phyloP scores from a whole-genome alignment of 2,329 filamentous ascomycete genomes.

The Leptographium flavum region DNA sequence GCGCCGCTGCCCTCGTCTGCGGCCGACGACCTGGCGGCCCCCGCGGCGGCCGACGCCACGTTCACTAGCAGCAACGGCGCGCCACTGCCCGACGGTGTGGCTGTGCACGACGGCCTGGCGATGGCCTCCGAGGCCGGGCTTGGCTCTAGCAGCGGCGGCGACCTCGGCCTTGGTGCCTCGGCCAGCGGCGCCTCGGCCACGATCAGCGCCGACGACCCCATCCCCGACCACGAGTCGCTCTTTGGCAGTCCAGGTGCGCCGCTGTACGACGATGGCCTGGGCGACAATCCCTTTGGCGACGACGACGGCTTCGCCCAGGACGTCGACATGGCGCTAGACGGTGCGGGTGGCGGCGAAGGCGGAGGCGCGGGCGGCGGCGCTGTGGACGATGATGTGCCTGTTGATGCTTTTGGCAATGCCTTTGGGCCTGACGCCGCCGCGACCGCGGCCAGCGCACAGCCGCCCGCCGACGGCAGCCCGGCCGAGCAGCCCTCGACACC shows the following conservation, averaged over 20 bases:
- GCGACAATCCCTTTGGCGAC: slow-evolving; percentile 53
- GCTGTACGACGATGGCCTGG: slow-evolving; percentile 66
- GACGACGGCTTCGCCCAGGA: slow-evolving; percentile 39
- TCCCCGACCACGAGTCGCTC: slow-evolving; percentile 59
- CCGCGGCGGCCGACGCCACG: slow-evolving; percentile 27
- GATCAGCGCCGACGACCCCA: slow-evolving; percentile 22
- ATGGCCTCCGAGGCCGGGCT: background rate
- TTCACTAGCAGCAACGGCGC: slow-evolving; percentile 63
- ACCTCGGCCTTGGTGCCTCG: slow-evolving; percentile 12
- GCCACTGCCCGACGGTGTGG: slow-evolving; percentile 39
- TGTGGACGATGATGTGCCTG: background rate
- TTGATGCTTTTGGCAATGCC: slow-evolving; percentile 12
- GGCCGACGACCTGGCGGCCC: slow-evolving; percentile 45
- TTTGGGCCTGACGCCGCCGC: background rate
- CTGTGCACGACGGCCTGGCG: slow-evolving; percentile 19
- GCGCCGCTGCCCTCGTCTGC: slow-evolving; percentile 58
- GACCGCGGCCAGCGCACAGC: too few species aligned
- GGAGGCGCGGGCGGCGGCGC: background rate
- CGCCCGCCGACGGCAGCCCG: background rate
- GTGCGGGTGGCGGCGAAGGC: slow-evolving; percentile 13
- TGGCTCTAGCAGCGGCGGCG: background rate
- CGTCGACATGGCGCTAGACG: slow-evolving; percentile 25
- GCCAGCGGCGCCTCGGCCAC: slow-evolving; percentile 19
- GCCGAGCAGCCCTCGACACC: background rate
- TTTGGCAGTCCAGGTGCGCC: slow-evolving; percentile 75